phyloP scores from a whole-genome alignment of 2,329 filamentous ascomycete genomes.

The Beauveria varroae region DNA sequence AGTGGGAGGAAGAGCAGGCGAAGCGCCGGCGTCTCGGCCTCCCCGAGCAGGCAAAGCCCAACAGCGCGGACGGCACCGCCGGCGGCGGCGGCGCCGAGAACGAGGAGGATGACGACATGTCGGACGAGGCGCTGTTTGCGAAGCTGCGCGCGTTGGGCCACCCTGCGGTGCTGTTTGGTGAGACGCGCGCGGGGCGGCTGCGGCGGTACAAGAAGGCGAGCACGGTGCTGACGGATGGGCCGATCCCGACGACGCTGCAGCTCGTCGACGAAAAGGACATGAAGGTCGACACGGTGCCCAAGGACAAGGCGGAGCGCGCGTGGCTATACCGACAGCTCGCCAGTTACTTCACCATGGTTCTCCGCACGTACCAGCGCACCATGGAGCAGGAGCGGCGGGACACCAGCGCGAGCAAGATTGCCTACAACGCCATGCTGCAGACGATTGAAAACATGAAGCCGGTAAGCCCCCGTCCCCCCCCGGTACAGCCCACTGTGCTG shows the following conservation, averaged over 20 bases:
- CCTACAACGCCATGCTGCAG: constrained; percentile 77
- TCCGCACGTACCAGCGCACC: constrained; percentile 77
- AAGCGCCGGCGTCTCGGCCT: constrained; percentile 72
- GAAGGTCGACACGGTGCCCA: constrained; percentile 63
- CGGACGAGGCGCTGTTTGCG: constrained; percentile 59
- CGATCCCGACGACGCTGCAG: constrained; percentile 78
- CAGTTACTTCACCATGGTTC: constrained; percentile 94
- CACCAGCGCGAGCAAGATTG: constrained; percentile 73
- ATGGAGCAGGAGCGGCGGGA: constrained; percentile 57
- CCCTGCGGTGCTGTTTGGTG: constrained; percentile 72
- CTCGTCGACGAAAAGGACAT: constrained; percentile 81
- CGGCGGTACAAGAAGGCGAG: constrained; percentile 62
- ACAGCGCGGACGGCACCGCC: constrained; percentile 33
- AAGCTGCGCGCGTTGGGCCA: constrained; percentile 67
- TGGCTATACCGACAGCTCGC: constrained; percentile 83
- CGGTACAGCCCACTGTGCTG: no score
- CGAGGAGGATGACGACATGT: constrained; percentile 50
- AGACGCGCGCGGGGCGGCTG: constrained; percentile 62
- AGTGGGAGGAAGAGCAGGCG: constrained; percentile 63
- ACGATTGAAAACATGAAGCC: constrained; percentile 83
- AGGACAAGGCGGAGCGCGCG: constrained; percentile 55
- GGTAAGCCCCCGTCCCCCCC: constrained; percentile 25
- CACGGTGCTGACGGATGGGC: constrained; percentile 59
- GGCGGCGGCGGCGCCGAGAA: constrained; percentile 27
- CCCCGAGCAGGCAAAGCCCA: constrained; percentile 52